Base-by-base conservation (phyloP, 2,329 filamentous ascomycete species). In the Clarireedia paspali region DNA sequence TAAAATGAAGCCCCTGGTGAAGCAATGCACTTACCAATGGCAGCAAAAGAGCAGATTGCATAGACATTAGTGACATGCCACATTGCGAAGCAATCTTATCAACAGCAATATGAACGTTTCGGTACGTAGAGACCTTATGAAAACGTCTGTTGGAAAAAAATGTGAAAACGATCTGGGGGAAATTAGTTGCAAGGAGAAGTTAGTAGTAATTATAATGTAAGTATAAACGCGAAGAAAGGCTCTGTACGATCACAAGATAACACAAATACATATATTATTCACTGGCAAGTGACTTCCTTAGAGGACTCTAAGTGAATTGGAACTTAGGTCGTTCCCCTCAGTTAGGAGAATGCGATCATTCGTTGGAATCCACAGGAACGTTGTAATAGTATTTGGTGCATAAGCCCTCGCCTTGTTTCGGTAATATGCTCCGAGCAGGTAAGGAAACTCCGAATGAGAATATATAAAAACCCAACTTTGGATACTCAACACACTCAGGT, bases 41-140 rank as follows among this genome's bases (percentile, higher is more conserved):
- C 79, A 66, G 81, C 81, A 65, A 85, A 83, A 58, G 72, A 73
- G 68, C 81, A 85, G 60, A 84, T 83, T 59, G 76, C 74, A 67
- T 84, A 84, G 49, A 83, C 74, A 66, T 80, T 83, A 58, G 63
- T 74, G 24, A 70, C 70, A 63, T 65, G 60, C 54, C 59, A 64
- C 64, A 67, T 64, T 36, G 15, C 62, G 57, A 57, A 24, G 3
- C 12, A 24, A 42, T 17, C 9, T 44, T 23, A 44, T 20, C 12
- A 17, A 44, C 7, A 17, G 39, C 6, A n/a, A 12, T 20, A 9
- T 14, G 40, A 5, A 6, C 4, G 12, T 4, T 42, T 42, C 39
- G 3, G 17, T n/a, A 6, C 15, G 9, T 4, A 7, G n/a, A 42
- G 39, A n/a, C 4, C 39, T 42, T 14, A 12, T 14, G 30, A 34